Evolutionary conservation across 495 filamentous ascomycete genomes (phyloP).

Genomic region (Daldinia bambusicola): DNA sequence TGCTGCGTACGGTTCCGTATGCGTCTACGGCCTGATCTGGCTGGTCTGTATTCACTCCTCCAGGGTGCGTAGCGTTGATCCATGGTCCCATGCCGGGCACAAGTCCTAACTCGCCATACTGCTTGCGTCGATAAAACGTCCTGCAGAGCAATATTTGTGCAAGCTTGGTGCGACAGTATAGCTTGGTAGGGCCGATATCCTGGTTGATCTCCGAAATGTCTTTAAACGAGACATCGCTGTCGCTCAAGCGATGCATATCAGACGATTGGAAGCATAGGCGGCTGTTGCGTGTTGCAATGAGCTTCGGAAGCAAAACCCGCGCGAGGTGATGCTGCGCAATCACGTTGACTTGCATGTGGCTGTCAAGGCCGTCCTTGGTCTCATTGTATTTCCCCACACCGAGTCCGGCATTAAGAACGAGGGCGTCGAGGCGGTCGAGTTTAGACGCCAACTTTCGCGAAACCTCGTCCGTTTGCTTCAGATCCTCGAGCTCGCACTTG

Average conservation of each 20-base stretch:
- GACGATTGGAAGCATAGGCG: slow-evolving; percentile 57
- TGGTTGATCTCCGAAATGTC: slow-evolving; percentile 65
- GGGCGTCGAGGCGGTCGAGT: slow-evolving; percentile 54
- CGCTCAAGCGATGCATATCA: slow-evolving; percentile 62
- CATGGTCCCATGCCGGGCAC: slow-evolving; percentile 47
- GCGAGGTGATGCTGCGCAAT: slow-evolving; percentile 55
- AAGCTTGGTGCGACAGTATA: slow-evolving; percentile 67
- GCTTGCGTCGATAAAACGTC: slow-evolving; percentile 47
- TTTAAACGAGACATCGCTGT: slow-evolving; percentile 58
- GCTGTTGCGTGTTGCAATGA: slow-evolving; percentile 44
- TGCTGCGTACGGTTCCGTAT: slow-evolving; percentile 58
- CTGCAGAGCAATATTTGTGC: slow-evolving; percentile 62
- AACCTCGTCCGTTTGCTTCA: slow-evolving; percentile 54
- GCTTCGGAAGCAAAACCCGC: slow-evolving; percentile 53
- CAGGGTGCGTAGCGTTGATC: slow-evolving; percentile 62
- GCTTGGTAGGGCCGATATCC: slow-evolving; percentile 61
- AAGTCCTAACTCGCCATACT: slow-evolving; percentile 47
- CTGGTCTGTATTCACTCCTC: slow-evolving; percentile 61
- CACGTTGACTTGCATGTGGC: slow-evolving; percentile 55
- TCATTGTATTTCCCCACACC: slow-evolving; percentile 51
- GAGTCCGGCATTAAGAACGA: slow-evolving; percentile 55
- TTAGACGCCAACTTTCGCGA: slow-evolving; percentile 50
- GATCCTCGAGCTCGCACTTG: slow-evolving; percentile 54
- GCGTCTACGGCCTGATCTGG: slow-evolving; percentile 64
- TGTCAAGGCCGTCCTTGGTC: slow-evolving; percentile 52